These are phyloP conservation scores for Fusarium pseudograminearum DNA, from an alignment of 2,329 filamentous ascomycete species.

Conservation along the genomic window DNA sequence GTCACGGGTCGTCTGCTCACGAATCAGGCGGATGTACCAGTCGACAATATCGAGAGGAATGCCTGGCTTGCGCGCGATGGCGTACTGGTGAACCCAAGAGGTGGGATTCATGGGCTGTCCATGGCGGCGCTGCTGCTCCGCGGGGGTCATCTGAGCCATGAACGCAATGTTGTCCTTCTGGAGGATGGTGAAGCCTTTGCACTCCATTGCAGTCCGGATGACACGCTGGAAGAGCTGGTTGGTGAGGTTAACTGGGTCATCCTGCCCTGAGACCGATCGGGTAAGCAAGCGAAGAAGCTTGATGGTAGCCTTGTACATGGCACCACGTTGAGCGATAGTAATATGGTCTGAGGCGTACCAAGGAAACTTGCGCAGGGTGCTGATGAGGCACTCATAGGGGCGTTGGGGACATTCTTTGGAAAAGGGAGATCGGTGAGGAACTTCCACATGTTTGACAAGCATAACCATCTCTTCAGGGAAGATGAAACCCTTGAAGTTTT, in stretches of 20 bases:
- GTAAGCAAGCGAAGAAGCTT: conserved; percentile 62
- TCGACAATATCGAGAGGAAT: conserved; percentile 66
- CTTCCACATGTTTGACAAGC: conserved; percentile 73
- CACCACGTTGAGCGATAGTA: conserved; percentile 67
- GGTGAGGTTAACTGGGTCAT: conserved; percentile 62
- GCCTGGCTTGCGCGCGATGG: conserved; percentile 62
- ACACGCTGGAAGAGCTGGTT: conserved; percentile 66
- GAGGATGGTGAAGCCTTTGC: conserved; percentile 70
- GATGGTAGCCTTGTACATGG: conserved; percentile 63
- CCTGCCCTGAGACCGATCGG: conserved; percentile 55
- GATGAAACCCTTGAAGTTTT: conserved; percentile 70
- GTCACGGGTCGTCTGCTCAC: conserved; percentile 62
- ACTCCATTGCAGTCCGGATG: conserved; percentile 64
- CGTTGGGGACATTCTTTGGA: conserved; percentile 72
- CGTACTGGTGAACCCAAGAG: conserved; percentile 65
- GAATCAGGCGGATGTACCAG: conserved; percentile 69
- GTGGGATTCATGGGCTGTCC: conserved; percentile 62
- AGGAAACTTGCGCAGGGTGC: conserved; percentile 71
- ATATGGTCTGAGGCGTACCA: conserved; percentile 70
- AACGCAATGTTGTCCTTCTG: conserved; percentile 71
- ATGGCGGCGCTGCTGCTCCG: conserved; percentile 54
- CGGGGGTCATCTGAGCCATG: conserved; percentile 53
- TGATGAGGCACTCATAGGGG: conserved; percentile 74
- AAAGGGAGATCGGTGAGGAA: conserved; percentile 70
- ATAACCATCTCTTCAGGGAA: conserved; percentile 72